Evolutionary conservation across 1,284 basidiomycete species (phyloP).

Genomic region (Boletus sp.): DNA sequence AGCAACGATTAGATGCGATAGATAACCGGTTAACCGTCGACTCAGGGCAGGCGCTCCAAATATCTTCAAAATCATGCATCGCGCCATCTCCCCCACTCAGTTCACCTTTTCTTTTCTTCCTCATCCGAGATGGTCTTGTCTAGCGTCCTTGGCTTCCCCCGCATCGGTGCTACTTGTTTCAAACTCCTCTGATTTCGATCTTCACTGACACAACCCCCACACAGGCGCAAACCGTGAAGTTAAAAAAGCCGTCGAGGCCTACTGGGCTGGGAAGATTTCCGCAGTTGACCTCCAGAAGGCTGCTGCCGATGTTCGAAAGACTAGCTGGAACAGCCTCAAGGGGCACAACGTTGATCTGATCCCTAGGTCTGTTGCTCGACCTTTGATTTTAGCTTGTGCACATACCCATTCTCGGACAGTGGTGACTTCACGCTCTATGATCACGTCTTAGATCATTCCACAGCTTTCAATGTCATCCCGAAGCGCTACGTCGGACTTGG

Average conservation of each 20-base stretch:
- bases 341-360: constrained; percentile 86
- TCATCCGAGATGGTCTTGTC: constrained; percentile 64
- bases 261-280: constrained; percentile 94
- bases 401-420: constrained; percentile 44
- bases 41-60: constrained; percentile 33
- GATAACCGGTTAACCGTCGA: constrained; percentile 18
- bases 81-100: constrained; percentile 15
- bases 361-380: constrained; percentile 67
- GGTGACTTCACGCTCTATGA: constrained; percentile 99
- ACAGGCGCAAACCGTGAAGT: constrained; percentile 89
- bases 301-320: constrained; percentile 86
- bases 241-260: constrained; percentile 98
- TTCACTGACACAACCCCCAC: not conserved
- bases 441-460: constrained; percentile 97
- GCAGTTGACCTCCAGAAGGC: constrained; percentile 88
- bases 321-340: constrained; percentile 89
- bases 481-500: constrained; percentile 89
- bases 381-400: constrained; percentile 9
- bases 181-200: not conserved
- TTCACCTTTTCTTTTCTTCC: constrained; percentile 31
- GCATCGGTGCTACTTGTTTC: constrained; percentile 69
- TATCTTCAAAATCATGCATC: constrained; percentile 32
- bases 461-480: constrained; percentile 96
- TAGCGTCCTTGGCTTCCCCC: constrained; percentile 94
- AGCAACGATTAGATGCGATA: constrained; percentile 33